Evolutionary conservation across 1,284 basidiomycete species (phyloP), one percentile per base, ranked within the genome.

Genomic region (Microbotryum silenes-acaulis): DNA sequence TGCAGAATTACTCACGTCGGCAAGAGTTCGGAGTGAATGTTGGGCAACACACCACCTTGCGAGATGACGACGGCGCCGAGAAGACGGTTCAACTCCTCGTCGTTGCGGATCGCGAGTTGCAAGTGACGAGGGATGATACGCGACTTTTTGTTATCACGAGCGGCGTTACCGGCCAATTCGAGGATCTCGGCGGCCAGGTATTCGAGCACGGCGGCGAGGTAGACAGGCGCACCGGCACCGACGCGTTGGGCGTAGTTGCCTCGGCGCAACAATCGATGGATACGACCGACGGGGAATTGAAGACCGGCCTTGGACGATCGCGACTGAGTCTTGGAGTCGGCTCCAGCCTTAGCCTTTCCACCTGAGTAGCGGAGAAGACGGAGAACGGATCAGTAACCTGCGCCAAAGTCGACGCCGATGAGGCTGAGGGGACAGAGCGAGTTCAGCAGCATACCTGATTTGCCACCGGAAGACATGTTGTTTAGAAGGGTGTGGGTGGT

Each of bases 81-180:
- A 51, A 89, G 83, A 73, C 83, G 86, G 77, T 85, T 66, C 44
- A 66, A 49, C 72, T 76, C 75, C 69, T 76, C 75, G 51, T 76
- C 75, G 70, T 71, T 71, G 50, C 62, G 83, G 77, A 93, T 91
- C 70, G 90, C 90, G 66, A 92, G 86, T 75, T 92, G 89, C 63
- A 92, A 76, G 78, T 92, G 89, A 75, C 90, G 85, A 62, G 90
- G 90, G 21, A 91, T 88, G 75, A 92, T 91, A 85, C 89, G 89
- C 73, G 89, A 87, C 81, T 91, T 81, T 81, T 85, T 85, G 79
- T 87, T 85, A 72, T 86, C 83, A 67, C 83, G 59, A 72, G 78
- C 76, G 53, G 87, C 88, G 78, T 90, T 89, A 60, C 89, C 89
- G 56, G 89, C 88, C 58, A 91, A 79, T 78, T 91, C 89, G 64